Conservation (phyloP, 1,284 basidiomycete species). For the Kalmanozyma brasiliensis region DNA sequence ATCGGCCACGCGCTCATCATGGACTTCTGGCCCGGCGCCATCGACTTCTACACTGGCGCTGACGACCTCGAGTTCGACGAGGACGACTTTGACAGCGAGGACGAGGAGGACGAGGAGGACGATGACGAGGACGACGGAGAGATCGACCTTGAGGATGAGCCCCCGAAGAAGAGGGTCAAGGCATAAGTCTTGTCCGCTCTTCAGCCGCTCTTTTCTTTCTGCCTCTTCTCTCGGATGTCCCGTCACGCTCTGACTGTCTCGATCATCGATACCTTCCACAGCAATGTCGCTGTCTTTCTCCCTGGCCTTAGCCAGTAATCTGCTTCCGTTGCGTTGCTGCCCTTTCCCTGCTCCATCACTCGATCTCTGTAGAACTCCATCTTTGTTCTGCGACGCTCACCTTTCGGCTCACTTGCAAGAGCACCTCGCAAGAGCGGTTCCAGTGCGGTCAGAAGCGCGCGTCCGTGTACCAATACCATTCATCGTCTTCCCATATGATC, state of each 20-base stretch:
- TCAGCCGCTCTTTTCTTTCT: background rate
- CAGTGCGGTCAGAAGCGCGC: no score
- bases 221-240: background rate
- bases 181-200: constrained; percentile 15
- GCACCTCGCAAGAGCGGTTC: no score
- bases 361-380: constrained; percentile 11
- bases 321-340: background rate
- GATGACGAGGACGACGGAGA: constrained; percentile 61
- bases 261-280: background rate
- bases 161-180: constrained; percentile 62
- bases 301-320: background rate
- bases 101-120: constrained; percentile 61
- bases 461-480: constrained; percentile 27
- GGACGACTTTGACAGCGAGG: constrained; percentile 56
- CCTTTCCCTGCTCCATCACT: constrained; percentile 6
- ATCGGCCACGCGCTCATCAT: constrained; percentile 63
- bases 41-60: constrained; percentile 62
- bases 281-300: background rate
- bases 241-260: background rate
- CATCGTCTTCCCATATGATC: background rate
- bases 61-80: constrained; percentile 57
- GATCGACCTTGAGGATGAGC: constrained; percentile 62
- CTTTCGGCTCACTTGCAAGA: no score
- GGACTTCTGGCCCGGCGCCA: constrained; percentile 62
- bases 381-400: constrained; percentile 1